Evolutionary conservation across 2,329 filamentous ascomycete genomes (phyloP).

Genomic region (Oidium heveae): DNA sequence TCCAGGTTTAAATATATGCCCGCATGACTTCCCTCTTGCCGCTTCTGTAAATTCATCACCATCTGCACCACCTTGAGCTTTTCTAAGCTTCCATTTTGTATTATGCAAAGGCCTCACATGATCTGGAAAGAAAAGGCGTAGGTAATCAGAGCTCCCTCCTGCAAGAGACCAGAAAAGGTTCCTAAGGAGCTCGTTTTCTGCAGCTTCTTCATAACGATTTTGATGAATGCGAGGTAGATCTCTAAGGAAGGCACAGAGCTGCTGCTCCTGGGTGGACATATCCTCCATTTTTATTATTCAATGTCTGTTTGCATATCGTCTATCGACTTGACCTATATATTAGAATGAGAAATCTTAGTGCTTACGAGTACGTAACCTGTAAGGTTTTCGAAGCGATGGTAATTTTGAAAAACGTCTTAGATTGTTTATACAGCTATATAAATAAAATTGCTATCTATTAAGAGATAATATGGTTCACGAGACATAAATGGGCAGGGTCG

Average conservation of each 20-base stretch:
- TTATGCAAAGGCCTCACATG: slow-evolving; percentile 32
- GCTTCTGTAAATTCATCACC: slow-evolving; percentile 86
- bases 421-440: too few species aligned
- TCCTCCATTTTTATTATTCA: slow-evolving; percentile 19
- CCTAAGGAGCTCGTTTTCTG: slow-evolving; percentile 45
- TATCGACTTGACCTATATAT: too few species aligned
- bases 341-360: too few species aligned
- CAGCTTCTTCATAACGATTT: slow-evolving; percentile 50
- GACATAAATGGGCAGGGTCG: too few species aligned
- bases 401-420: too few species aligned
- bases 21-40: slow-evolving; percentile 78
- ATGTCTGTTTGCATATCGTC: slow-evolving; percentile 6
- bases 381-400: too few species aligned
- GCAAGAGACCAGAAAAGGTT: slow-evolving; percentile 75
- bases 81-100: slow-evolving; percentile 47
- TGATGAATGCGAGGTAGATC: slow-evolving; percentile 47
- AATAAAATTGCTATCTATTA: too few species aligned
- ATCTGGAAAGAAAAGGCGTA: slow-evolving; percentile 60
- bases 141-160: slow-evolving; percentile 44
- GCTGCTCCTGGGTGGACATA: slow-evolving; percentile 46
- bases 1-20: slow-evolving; percentile 86
- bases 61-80: slow-evolving; percentile 77
- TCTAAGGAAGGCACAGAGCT: slow-evolving; percentile 62
- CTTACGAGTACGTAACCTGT: too few species aligned
- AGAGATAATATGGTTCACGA: too few species aligned